Percentiles rank a stretch among this genome's conserved stretches.
phyloP scores from a whole-genome alignment of 441 rosid species.

The Euphorbia schlechtendalii region DNA sequence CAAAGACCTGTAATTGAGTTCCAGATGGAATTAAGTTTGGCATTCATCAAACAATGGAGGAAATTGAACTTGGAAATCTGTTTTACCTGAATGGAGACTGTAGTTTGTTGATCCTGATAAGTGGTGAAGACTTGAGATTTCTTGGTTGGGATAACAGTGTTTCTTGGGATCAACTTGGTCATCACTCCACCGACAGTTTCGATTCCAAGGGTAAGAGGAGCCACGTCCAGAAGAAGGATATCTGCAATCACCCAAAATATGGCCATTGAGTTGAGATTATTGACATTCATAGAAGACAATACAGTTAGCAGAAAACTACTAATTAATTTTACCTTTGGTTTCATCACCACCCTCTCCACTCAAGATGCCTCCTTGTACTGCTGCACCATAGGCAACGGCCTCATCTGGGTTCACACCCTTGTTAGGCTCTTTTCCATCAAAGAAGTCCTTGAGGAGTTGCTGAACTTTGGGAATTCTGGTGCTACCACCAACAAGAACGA shows the following conservation, averaged over 20 bases:
- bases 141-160: conserved; percentile 81
- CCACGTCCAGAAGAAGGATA: conserved; percentile 76
- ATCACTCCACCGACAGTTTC: conserved; percentile 92
- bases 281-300: neutral
- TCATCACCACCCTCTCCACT: conserved; percentile 95
- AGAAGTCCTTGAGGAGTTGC: conserved; percentile 81
- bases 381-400: conserved; percentile 91
- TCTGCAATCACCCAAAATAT: conserved; percentile 29
- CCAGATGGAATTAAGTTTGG: too few species aligned
- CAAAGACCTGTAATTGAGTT: conserved; percentile 45
- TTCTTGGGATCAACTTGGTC: conserved; percentile 91
- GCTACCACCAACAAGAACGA: conserved; percentile 84
- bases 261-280: neutral
- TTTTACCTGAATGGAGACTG: conserved; percentile 66
- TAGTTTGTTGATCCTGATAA: conserved; percentile 89
- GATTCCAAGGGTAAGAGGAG: conserved; percentile 80
- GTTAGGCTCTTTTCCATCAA: conserved; percentile 89
- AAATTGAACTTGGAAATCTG: neutral
- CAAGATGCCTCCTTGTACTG: conserved; percentile 87
- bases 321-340: conserved; percentile 63
- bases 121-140: conserved; percentile 87
- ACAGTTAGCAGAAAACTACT: neutral
- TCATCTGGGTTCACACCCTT: conserved; percentile 95
- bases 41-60: too few species aligned
- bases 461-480: conserved; percentile 85